A percentile compares a stretch with the other conserved stretches of the same genome.
phyloP scores from a whole-genome alignment of 495 filamentous ascomycete species.

The Aspergillus indologenus region DNA sequence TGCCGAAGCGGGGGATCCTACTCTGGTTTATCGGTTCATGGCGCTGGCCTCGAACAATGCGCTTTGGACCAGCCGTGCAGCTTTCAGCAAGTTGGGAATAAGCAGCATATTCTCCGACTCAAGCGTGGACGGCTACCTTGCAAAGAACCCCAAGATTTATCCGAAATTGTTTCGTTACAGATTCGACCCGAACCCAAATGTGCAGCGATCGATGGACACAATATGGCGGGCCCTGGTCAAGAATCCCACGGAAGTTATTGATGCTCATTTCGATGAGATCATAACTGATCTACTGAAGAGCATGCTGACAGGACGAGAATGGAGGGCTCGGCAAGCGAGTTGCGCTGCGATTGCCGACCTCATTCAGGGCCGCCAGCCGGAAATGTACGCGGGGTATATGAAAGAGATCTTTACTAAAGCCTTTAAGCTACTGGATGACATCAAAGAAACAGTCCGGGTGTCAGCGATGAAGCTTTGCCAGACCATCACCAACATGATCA shows the following conservation, averaged over 20 bases:
- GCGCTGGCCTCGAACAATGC: constrained; percentile 89
- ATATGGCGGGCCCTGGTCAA: constrained; percentile 94
- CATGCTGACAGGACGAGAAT: constrained; percentile 78
- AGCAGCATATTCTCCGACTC: constrained; percentile 88
- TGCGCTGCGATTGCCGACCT: constrained; percentile 89
- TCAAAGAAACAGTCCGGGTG: constrained; percentile 81
- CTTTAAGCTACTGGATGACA: constrained; percentile 84
- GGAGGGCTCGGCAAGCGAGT: constrained; percentile 87
- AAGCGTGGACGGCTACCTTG: constrained; percentile 65
- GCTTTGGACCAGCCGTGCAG: constrained; percentile 91
- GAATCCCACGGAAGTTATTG: constrained; percentile 68
- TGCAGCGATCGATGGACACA: constrained; percentile 91
- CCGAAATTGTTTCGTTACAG: constrained; percentile 91
- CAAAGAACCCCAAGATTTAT: constrained; percentile 85
- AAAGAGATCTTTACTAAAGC: constrained; percentile 76
- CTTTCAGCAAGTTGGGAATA: constrained; percentile 90
- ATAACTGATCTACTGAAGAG: constrained; percentile 81
- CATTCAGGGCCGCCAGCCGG: constrained; percentile 68
- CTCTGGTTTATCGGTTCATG: constrained; percentile 96
- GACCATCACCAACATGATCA: constrained; percentile 74
- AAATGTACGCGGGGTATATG: constrained; percentile 79
- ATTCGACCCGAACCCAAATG: constrained; percentile 90
- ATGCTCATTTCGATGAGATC: constrained; percentile 76
- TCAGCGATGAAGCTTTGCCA: constrained; percentile 80
- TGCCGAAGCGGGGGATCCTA: constrained; percentile 89